Evolutionary conservation across 495 filamentous ascomycete genomes (phyloP).

Genomic region (Friedmanniomyces simplex): DNA sequence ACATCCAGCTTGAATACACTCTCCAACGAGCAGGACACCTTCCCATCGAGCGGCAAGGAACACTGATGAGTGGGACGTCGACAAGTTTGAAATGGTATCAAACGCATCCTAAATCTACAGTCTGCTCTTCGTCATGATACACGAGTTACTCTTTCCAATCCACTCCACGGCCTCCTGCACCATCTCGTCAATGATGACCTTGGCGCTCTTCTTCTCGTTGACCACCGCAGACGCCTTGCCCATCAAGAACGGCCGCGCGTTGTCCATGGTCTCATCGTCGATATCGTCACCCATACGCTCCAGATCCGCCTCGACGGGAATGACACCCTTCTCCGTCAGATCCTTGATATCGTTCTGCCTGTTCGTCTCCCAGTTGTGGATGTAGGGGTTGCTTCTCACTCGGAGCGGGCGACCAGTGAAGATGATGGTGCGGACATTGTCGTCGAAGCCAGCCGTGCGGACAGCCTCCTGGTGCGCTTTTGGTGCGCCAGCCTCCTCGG

Average conservation of each 20-base stretch:
- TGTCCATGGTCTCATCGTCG: slow-evolving; percentile 76
- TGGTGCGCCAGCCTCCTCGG: slow-evolving; percentile 87
- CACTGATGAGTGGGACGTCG: neutral
- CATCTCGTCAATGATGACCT: slow-evolving; percentile 90
- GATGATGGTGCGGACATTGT: slow-evolving; percentile 92
- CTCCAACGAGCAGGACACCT: too few species aligned
- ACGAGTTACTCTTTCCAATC: slow-evolving; percentile 5
- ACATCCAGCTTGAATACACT: too few species aligned
- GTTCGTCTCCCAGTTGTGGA: slow-evolving; percentile 92
- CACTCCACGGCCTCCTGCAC: slow-evolving; percentile 33
- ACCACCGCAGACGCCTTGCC: slow-evolving; percentile 91
- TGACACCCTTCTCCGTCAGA: slow-evolving; percentile 73
- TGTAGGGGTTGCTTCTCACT: slow-evolving; percentile 87
- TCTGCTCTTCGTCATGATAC: slow-evolving; percentile 15
- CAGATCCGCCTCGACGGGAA: slow-evolving; percentile 89
- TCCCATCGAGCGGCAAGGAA: too few species aligned
- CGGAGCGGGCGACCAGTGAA: slow-evolving; percentile 93
- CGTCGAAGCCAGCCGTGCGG: slow-evolving; percentile 79
- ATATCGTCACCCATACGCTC: slow-evolving; percentile 67
- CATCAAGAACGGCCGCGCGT: slow-evolving; percentile 88
- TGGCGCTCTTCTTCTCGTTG: slow-evolving; percentile 85
- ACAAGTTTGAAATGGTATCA: neutral
- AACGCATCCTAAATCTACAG: neutral
- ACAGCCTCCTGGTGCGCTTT: slow-evolving; percentile 96
- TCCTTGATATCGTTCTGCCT: slow-evolving; percentile 80